phyloP scores from a whole-genome alignment of 1,139 yeast species.

The Debaryomyces subglobosus region DNA sequence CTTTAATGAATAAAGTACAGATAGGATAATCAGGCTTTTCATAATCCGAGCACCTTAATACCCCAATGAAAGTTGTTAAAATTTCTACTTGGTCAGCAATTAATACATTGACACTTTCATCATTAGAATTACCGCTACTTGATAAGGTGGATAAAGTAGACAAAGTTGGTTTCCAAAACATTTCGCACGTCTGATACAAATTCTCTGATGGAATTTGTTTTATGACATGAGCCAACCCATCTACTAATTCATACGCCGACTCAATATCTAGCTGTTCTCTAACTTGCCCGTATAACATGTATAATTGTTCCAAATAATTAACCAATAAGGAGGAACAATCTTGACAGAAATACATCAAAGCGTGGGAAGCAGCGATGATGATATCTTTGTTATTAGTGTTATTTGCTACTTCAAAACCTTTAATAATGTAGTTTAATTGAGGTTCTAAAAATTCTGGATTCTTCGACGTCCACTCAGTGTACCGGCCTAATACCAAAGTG shows the following conservation, averaged over 20 bases:
- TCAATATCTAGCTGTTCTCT: constrained; percentile 59
- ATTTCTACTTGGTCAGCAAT: constrained; percentile 82
- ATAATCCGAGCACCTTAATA: constrained; percentile 49
- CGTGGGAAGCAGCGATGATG: constrained; percentile 86
- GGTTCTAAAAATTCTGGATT: constrained; percentile 83
- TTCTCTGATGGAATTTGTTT: constrained; percentile 50
- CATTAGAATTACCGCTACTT: constrained; percentile 22
- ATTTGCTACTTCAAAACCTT: constrained; percentile 61
- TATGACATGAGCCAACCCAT: constrained; percentile 88
- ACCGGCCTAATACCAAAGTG: constrained; percentile 88
- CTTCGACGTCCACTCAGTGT: constrained; percentile 91
- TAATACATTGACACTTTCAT: constrained; percentile 38
- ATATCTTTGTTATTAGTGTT: constrained; percentile 48
- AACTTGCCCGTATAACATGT: constrained; percentile 72
- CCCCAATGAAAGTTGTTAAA: constrained; percentile 68
- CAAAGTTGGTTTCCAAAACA: constrained; percentile 72
- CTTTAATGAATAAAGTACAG: constrained; percentile 56
- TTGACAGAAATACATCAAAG: constrained; percentile 91
- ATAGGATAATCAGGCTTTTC: constrained; percentile 51
- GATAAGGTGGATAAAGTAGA: constrained; percentile 41
- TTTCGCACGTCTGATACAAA: constrained; percentile 39
- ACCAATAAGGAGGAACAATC: constrained; percentile 78
- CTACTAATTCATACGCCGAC: constrained; percentile 78
- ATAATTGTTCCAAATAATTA: constrained; percentile 74
- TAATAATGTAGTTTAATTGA: constrained; percentile 81